phyloP scores from a whole-genome alignment of 2,329 filamentous ascomycete genomes.

The Aspergillus ochraceus region DNA sequence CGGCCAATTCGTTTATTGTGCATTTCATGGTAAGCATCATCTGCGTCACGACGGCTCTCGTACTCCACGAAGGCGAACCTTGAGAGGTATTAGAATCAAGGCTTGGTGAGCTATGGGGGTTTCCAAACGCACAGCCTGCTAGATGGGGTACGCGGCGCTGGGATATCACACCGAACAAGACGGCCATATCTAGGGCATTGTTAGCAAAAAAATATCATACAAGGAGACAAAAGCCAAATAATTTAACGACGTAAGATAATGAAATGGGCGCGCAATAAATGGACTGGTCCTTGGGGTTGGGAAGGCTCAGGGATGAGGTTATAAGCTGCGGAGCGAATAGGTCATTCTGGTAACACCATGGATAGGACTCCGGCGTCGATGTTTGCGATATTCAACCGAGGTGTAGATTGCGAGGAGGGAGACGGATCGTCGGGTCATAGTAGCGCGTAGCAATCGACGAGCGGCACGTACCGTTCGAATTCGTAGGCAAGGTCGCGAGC shows the following conservation, averaged over 20 bases:
- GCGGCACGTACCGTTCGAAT: constrained; percentile 98
- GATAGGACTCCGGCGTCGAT: constrained; percentile 19
- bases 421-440: constrained; percentile 35
- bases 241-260: background rate
- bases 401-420: constrained; percentile 34
- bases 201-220: constrained; percentile 35
- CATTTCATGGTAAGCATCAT: constrained; percentile 99
- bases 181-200: constrained; percentile 76
- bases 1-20: constrained; percentile 98
- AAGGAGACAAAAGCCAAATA: background rate
- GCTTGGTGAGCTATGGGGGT: constrained; percentile 3
- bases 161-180: constrained; percentile 97
- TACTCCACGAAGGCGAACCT: constrained; percentile 99
- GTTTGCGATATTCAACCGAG: constrained; percentile 31
- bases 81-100: constrained; percentile 32
- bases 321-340: constrained; percentile 1
- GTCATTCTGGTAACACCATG: constrained; percentile 13
- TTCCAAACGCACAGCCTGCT: constrained; percentile 81
- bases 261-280: constrained; percentile 9
- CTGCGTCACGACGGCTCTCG: constrained; percentile 95
- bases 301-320: background rate
- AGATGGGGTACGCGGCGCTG: constrained; percentile 87
- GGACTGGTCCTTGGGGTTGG: background rate
- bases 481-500: constrained; percentile 99
- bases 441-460: constrained; percentile 44